Evolutionary conservation across 2,329 filamentous ascomycete genomes (phyloP).

Genomic region (Stachybotrys chlorohalonatus): DNA sequence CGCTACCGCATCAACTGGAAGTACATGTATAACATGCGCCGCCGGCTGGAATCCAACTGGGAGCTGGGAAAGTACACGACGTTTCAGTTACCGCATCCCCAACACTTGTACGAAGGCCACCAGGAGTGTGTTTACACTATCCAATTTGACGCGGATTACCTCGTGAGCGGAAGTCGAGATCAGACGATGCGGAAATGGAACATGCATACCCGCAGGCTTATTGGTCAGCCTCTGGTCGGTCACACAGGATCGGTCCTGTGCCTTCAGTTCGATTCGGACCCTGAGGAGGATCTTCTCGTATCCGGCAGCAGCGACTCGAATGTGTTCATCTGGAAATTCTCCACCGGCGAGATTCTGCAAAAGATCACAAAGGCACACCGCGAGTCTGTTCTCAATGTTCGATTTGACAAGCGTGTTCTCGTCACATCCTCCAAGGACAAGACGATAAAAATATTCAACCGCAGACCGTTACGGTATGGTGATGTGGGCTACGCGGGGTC

Average conservation of each 20-base stretch:
- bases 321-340: conserved; percentile 89
- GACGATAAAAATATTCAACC: conserved; percentile 93
- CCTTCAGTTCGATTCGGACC: conserved; percentile 85
- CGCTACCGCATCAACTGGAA: conserved; percentile 77
- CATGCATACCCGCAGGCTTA: conserved; percentile 69
- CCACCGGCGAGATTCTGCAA: conserved; percentile 75
- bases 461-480: conserved; percentile 54
- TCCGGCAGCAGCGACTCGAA: conserved; percentile 90
- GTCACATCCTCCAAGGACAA: conserved; percentile 98
- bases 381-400: conserved; percentile 88
- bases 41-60: conserved; percentile 85
- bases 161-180: conserved; percentile 91
- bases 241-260: conserved; percentile 86
- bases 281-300: conserved; percentile 84
- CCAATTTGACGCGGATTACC: conserved; percentile 74
- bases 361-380: conserved; percentile 67
- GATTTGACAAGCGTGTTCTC: conserved; percentile 83
- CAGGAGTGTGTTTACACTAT: conserved; percentile 91
- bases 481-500: conserved; percentile 44
- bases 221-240: conserved; percentile 61
- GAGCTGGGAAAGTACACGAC: conserved; percentile 70
- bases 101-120: conserved; percentile 73
- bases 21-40: conserved; percentile 82
- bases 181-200: conserved; percentile 85
- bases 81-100: conserved; percentile 84